Evolutionary conservation across 2,329 filamentous ascomycete species (phyloP), one percentile per base, ranked within the genome.

Genomic region (Phialocephala sp.): DNA sequence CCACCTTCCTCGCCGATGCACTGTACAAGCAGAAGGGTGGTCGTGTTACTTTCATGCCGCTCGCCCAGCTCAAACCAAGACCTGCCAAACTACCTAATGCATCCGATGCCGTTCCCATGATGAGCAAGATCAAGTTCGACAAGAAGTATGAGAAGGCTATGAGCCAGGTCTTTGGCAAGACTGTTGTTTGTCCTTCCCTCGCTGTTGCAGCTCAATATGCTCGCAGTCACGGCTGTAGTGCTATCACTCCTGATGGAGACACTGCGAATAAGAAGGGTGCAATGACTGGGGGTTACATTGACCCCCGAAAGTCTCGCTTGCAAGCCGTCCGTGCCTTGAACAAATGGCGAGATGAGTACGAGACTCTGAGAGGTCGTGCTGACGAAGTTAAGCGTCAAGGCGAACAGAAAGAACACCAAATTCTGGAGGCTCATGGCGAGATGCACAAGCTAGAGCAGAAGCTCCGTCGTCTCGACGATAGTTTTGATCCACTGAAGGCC

Each of bases 221-320:
- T 24, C 88, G 94, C 74, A 97, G 91, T 73, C 94, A 98, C 74
- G 91, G 91, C 20, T 89, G 98, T 27, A 93, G 93, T 73, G 94
- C 93, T 39, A 97, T 99, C 71, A 99, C 95, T 0, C 91, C 92
- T 3, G 94, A 98, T 64, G 95, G 95, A 77, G 94, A 98, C 78
- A 92, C 92, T 37, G 94, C 93, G 1, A 96, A 97, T 80, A 97
- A 96, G 80, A 91, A 94, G 72, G 95, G 95, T 79, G 94, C 94
- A 15, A 88, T 99, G 82, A 97, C 93, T 58, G 95, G 95, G 82
- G 95, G 95, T 73, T 99, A 91, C 76, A 91, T 97, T 68, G 95
- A 99, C 75, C 87, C 91, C 12, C 87, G 91, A 39, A 90, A 89
- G 71, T 98, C 94, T 1, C 90, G 94, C 24, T 84, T 98, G n/a